phyloP scores from a whole-genome alignment of 306 rosid species.

The Cicer yamashitae region DNA sequence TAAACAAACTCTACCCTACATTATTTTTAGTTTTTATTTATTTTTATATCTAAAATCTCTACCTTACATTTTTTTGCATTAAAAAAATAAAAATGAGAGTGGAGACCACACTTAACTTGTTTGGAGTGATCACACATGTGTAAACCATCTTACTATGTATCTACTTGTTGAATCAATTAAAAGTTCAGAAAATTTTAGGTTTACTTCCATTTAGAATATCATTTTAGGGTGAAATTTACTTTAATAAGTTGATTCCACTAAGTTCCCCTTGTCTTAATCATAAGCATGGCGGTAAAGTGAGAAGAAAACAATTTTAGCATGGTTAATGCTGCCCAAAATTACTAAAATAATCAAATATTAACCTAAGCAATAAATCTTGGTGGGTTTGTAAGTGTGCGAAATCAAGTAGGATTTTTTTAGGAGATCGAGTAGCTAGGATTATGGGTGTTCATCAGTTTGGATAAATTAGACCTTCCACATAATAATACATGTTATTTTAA shows the following conservation, averaged over 20 bases:
- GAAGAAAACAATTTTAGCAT: constrained; percentile 8
- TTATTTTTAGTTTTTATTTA: not conserved
- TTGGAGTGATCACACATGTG: not conserved
- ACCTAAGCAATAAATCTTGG: constrained; percentile 1
- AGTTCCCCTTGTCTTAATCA: constrained; percentile 37
- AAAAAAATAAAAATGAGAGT: constrained; percentile 12
- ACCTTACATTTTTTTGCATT: too few relatives aligned
- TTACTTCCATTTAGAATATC: constrained; percentile 19
- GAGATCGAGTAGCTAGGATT: not conserved
- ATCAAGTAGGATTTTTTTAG: not conserved
- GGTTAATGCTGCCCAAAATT: constrained; percentile 13
- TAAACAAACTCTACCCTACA: constrained; percentile 17
- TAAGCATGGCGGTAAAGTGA: not conserved
- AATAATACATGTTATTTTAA: too few relatives aligned
- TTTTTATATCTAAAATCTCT: too few relatives aligned
- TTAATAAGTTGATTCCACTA: constrained; percentile 45
- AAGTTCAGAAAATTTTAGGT: constrained; percentile 24
- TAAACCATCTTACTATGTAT: constrained; percentile 11
- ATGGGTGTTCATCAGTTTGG: not conserved
- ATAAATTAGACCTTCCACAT: not conserved
- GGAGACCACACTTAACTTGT: constrained; percentile 18
- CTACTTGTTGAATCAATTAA: constrained; percentile 15
- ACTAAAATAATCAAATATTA: constrained; percentile 15
- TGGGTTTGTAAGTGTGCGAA: not conserved
- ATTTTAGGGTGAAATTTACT: constrained; percentile 16